Evolutionary conservation across 768 basidiomycete genomes (phyloP).

Genomic region (Suillus placidus): DNA sequence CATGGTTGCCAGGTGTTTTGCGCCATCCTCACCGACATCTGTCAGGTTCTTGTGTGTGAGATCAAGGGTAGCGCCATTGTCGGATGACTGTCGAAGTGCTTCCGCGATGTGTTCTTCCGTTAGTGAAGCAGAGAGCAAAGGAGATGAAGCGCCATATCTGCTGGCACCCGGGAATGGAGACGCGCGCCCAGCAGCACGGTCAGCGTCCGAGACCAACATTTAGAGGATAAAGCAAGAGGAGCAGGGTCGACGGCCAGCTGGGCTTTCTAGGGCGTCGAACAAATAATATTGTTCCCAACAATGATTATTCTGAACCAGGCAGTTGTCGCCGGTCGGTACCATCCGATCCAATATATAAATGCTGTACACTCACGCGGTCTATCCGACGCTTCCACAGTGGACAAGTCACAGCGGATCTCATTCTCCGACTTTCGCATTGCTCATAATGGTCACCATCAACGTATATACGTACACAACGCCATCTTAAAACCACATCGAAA

Average conservation of each 20-base stretch:
- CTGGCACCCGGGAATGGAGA: slow-evolving; percentile 29
- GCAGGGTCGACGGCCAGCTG: slow-evolving; percentile 13
- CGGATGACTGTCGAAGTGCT: slow-evolving; percentile 66
- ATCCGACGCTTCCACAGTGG: slow-evolving; percentile 8
- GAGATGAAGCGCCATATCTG: slow-evolving; percentile 32
- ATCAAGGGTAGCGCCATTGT: slow-evolving; percentile 82
- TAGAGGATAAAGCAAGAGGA: slow-evolving; percentile 6
- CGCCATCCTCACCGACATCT: slow-evolving; percentile 75
- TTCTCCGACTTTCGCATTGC: slow-evolving; percentile 1
- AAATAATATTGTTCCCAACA: slow-evolving; percentile 21
- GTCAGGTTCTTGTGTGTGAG: slow-evolving; percentile 79
- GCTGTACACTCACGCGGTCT: slow-evolving; percentile 19
- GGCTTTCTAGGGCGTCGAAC: slow-evolving; percentile 23
- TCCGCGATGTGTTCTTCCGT: slow-evolving; percentile 62
- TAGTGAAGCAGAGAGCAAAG: slow-evolving; percentile 44
- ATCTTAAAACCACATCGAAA: slow-evolving; percentile 74
- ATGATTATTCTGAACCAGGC: slow-evolving; percentile 18
- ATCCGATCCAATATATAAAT: slow-evolving; percentile 30
- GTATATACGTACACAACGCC: not conserved
- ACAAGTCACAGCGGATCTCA: not conserved
- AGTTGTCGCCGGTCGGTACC: slow-evolving; percentile 24
- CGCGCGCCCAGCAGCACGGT: slow-evolving; percentile 31
- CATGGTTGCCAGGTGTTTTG: slow-evolving; percentile 70
- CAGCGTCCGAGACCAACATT: slow-evolving; percentile 36
- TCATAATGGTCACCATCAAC: slow-evolving; percentile 1